Evolutionary conservation across 1,284 basidiomycete species (phyloP).

Genomic region (Megacollybia platyphylla): DNA sequence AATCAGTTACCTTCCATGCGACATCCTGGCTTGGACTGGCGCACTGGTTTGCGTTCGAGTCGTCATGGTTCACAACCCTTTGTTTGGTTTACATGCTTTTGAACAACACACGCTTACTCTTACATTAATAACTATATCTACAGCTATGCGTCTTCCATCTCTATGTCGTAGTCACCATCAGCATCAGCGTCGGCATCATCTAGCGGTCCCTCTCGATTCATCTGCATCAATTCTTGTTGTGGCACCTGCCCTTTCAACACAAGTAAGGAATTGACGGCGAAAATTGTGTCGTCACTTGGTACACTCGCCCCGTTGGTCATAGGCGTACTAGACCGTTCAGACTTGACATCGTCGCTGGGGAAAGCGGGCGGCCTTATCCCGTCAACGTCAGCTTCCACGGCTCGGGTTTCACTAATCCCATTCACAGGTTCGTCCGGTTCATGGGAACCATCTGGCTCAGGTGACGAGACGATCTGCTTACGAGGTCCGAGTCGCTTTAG

Average conservation of each 20-base stretch:
- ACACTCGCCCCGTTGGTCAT: conserved; percentile 33
- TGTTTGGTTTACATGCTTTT: neutral
- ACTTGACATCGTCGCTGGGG: conserved; percentile 3
- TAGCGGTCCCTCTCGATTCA: conserved; percentile 6
- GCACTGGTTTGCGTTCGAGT: too few species aligned
- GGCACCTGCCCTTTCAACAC: neutral
- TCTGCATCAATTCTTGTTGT: conserved; percentile 1
- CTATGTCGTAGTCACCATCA: conserved; percentile 27
- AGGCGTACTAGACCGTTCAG: conserved; percentile 30
- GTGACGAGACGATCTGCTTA: neutral
- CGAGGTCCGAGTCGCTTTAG: neutral
- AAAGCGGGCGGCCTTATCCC: neutral
- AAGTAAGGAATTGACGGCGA: conserved; percentile 8
- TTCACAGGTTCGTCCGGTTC: too few species aligned
- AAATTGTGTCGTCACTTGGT: conserved; percentile 38
- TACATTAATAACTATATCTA: conserved; percentile 9
- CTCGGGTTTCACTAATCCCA: too few species aligned
- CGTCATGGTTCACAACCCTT: too few species aligned
- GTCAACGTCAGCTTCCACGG: too few species aligned
- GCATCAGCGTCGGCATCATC: conserved; percentile 20
- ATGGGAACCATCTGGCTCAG: neutral
- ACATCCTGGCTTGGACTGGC: neutral
- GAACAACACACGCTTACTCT: conserved; percentile 4
- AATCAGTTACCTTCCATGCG: neutral
- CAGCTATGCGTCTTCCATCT: conserved; percentile 21